These are phyloP conservation scores for Didymella segeticola DNA, from an alignment of 2,329 filamentous ascomycete species.

Conservation along the genomic window DNA sequence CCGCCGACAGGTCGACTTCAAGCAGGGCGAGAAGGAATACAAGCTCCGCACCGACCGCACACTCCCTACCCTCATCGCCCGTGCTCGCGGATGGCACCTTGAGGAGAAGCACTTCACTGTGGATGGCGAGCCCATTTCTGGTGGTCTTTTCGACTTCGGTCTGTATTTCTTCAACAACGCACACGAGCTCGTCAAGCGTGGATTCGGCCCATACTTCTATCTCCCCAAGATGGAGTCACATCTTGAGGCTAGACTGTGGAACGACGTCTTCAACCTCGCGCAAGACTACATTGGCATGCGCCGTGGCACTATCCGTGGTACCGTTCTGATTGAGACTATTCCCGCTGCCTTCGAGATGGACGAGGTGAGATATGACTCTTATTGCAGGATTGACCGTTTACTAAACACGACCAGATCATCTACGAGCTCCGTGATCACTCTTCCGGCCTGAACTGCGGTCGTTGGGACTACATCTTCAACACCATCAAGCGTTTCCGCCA, in stretches of 20 bases:
- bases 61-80: conserved; percentile 89
- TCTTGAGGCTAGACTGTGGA: conserved; percentile 96
- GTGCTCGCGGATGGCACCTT: conserved; percentile 95
- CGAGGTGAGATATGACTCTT: conserved; percentile 59
- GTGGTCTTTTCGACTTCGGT: conserved; percentile 93
- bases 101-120: conserved; percentile 98
- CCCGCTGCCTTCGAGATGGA: conserved; percentile 99
- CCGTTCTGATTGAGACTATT: conserved; percentile 97
- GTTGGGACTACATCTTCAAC: conserved; percentile 99
- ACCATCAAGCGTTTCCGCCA: conserved; percentile 99
- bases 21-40: conserved; percentile 93
- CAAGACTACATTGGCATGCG: conserved; percentile 92
- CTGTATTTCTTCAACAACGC: conserved; percentile 99
- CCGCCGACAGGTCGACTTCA: conserved; percentile 93
- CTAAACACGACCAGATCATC: conserved; percentile 71
- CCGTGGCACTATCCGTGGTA: conserved; percentile 90
- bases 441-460: conserved; percentile 94
- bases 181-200: conserved; percentile 81
- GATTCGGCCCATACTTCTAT: conserved; percentile 95
- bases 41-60: conserved; percentile 91
- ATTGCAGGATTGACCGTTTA: not conserved
- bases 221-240: conserved; percentile 98
- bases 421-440: conserved; percentile 98
- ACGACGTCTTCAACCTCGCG: conserved; percentile 93
- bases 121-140: conserved; percentile 93